Conservation (phyloP, 2,329 filamentous ascomycete species). For the Phyllosticta capitalensis region DNA sequence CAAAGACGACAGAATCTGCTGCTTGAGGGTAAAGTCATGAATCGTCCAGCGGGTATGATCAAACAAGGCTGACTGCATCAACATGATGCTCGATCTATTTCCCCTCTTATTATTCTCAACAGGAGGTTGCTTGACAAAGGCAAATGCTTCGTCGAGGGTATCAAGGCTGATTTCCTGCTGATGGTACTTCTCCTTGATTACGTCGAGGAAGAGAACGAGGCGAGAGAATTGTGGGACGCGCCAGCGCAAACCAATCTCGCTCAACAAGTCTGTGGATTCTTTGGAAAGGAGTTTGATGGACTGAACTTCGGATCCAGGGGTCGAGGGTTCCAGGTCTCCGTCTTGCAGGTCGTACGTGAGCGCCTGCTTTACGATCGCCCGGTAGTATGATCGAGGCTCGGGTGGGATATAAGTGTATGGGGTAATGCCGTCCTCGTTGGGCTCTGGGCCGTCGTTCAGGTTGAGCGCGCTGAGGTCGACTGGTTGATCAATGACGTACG, state of each 20-base stretch:
- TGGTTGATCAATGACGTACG: conserved; percentile 56
- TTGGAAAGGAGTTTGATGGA: conserved; percentile 55
- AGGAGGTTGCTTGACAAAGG: conserved; percentile 65
- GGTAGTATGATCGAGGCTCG: conserved; percentile 74
- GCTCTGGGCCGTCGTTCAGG: conserved; percentile 34
- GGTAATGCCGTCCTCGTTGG: conserved; percentile 42
- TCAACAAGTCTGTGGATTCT: conserved; percentile 70
- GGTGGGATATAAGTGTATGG: conserved; percentile 84
- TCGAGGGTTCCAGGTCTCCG: conserved; percentile 40
- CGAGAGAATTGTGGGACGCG: conserved; percentile 76
- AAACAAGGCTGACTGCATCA: conserved; percentile 32
- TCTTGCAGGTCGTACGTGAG: conserved; percentile 54
- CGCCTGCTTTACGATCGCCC: conserved; percentile 69
- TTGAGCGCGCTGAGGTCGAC: conserved; percentile 59
- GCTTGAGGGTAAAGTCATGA: conserved; percentile 49
- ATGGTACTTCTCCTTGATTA: conserved; percentile 73
- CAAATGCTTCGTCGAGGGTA: conserved; percentile 74
- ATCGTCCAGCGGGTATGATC: conserved; percentile 43
- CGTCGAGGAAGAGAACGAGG: conserved; percentile 73
- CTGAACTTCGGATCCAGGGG: conserved; percentile 38
- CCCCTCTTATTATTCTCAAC: conserved; percentile 52
- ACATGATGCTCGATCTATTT: conserved; percentile 40
- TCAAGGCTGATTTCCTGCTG: conserved; percentile 74
- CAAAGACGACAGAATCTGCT: conserved; percentile 61
- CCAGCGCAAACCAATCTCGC: conserved; percentile 81